phyloP scores from a whole-genome alignment of 202 grass and related monocot species.

The Brachypodium distachyon region DNA sequence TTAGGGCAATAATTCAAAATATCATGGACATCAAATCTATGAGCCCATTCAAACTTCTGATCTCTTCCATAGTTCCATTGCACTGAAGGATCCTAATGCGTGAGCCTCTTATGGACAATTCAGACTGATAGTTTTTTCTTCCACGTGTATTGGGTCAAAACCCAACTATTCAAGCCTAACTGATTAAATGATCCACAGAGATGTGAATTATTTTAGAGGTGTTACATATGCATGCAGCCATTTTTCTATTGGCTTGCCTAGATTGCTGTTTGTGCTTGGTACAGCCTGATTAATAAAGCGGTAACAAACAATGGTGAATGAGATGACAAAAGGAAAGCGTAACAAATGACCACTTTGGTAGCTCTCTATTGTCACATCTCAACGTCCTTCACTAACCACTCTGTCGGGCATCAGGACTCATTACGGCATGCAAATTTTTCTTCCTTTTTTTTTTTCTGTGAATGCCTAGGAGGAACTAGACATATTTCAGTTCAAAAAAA shows the following conservation, averaged over 20 bases:
- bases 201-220: neutral
- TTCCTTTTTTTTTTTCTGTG: neutral
- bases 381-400: neutral
- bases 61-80: neutral
- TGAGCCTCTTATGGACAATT: neutral
- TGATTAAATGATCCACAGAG: neutral
- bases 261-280: neutral
- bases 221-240: neutral
- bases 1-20: no score
- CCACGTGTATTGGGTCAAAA: neutral
- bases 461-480: neutral
- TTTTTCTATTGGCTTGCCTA: constrained; percentile 3
- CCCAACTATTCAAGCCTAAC: neutral
- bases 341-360: constrained; percentile 18
- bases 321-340: neutral
- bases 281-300: neutral
- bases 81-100: neutral
- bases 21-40: no score
- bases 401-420: neutral
- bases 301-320: neutral
- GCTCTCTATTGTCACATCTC: constrained; percentile 8
- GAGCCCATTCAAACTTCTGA: constrained; percentile 4
- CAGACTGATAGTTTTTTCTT: neutral
- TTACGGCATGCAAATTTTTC: neutral
- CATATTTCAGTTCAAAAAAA: no score